Base-by-base conservation (phyloP, 257 asterid genomes). In the Solanum sitiens region DNA sequence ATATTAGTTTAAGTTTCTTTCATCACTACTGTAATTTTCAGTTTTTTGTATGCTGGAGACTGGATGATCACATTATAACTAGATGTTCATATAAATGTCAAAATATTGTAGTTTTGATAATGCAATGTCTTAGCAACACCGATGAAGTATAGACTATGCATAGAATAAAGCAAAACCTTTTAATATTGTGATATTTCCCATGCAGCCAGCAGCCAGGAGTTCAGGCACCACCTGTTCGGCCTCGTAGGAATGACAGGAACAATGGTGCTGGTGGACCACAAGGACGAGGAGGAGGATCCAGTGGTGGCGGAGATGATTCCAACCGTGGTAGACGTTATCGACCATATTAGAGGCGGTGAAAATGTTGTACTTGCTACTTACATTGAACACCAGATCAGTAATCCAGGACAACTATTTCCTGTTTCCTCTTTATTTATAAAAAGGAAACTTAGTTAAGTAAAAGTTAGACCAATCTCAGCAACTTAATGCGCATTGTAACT, bases 201-300 rank as follows among this genome's bases (percentile, higher is more conserved):
- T 90, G 89, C 97, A 97, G 99, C 75, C 99, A 95, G 90, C 98
- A 95, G 92, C 98, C 99, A 20, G 98, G 99, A 35, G 94, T 93
- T 72, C 98, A 94, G 95, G 92, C 95, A 91, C 92, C 97, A 37
- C 92, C 93, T 9, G 94, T 90, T n/a, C 92, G 98, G 71, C 96
- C 98, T 33, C 93, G 97, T 67, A 94, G 98, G 91, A 94, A 94
- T 63, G 98, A 94, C 73, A 85, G 98, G 91, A 90, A 90, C 91
- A 95, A 92, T 86, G 95, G 97, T 30, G 87, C 80, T 35, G 93
- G 93, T 39, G 95, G 98, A 25, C 83, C 91, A 35, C 95, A 90
- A 65, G 94, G 85, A 15, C 91, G 96, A 37, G 97, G 95, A 37
- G 97, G 95, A 59, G 95, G 97, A 68, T 71, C 93, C 35, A 89